Base-by-base conservation (phyloP, 129 eudicot genomes). In the Saussurea involucrata region DNA sequence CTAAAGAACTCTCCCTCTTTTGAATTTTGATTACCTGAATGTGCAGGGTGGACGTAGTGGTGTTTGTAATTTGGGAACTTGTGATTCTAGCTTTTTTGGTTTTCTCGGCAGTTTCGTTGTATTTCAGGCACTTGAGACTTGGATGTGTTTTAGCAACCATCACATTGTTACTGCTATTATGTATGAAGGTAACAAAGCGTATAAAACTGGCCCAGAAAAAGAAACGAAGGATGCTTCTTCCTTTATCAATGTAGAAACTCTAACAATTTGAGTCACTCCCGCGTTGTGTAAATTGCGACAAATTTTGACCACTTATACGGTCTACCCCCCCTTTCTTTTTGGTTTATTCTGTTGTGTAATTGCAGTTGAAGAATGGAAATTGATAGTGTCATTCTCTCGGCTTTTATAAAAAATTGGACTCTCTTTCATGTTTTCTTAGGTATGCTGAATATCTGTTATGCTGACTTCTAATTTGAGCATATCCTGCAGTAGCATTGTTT, bases 211-310 rank as follows among this genome's bases (percentile, higher is more conserved):
- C 92, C 69, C 85, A 92, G 83, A 95, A 89, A 86, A 95, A 92
- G 94, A 88, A 89, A 82, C 90, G 97, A 84, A 88, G 97, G 83
- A 89, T 95, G 99, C 97, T 95, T 85, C 97, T 95, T 76, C 99
- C 99, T 18, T 78, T 95, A 77, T 95, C 97, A 20, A 95, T 92
- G 97, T 94, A 83, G 84, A 73, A 37, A 76, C 66, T 40, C 70
- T 33, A 63, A 71, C 21, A 12, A 60, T 60, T 74, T 76, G 27
- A n/a, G 34, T 33, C 49, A 80, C 25, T 25, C 65, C 65, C 24
- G 13, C 31, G 31, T 77, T 75, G 63, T 79, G 86, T 84, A 90
- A 83, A 83, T 74, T 88, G 78, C 72, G 46, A 77, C 78, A 75
- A 61, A 71, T 81, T 66, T 84, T 92, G 78, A 64, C 87, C 84